phyloP scores from a whole-genome alignment of 2,329 filamentous ascomycete species.

The Ophiosphaerella korrae region DNA sequence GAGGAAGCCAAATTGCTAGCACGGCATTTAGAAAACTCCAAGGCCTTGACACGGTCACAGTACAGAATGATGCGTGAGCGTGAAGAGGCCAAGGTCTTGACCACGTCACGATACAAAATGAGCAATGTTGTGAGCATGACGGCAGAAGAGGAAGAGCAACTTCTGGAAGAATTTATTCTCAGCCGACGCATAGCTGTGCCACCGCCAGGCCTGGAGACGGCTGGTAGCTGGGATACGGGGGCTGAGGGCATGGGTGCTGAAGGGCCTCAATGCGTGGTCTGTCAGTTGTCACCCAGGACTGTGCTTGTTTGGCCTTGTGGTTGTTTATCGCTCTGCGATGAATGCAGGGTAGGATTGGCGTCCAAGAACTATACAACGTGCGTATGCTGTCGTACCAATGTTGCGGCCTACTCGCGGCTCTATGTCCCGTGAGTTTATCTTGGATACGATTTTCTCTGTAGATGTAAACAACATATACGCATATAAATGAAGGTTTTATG shows the following conservation, averaged over 20 bases:
- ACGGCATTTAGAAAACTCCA: constrained; percentile 73
- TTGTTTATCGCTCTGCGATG: constrained; percentile 91
- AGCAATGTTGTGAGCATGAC: constrained; percentile 31
- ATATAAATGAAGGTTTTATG: too few species aligned
- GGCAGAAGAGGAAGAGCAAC: constrained; percentile 61
- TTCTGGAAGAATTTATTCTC: constrained; percentile 66
- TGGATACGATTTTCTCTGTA: not conserved
- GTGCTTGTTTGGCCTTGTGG: constrained; percentile 97
- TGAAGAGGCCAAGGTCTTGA: constrained; percentile 72
- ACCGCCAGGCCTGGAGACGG: constrained; percentile 39
- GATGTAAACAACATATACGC: too few species aligned
- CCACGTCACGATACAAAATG: constrained; percentile 44
- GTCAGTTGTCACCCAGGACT: constrained; percentile 81
- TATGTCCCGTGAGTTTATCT: constrained; percentile 72
- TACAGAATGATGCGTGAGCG: constrained; percentile 71
- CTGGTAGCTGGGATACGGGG: constrained; percentile 67
- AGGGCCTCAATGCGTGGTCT: constrained; percentile 89
- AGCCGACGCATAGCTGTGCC: constrained; percentile 54
- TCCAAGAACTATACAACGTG: constrained; percentile 98
- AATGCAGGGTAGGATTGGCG: constrained; percentile 88
- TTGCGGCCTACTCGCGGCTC: constrained; percentile 86
- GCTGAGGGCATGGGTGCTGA: constrained; percentile 73
- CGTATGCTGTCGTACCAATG: constrained; percentile 88
- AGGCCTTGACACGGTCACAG: constrained; percentile 79
- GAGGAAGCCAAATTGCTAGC: constrained; percentile 82